Base-by-base conservation (phyloP, 495 filamentous ascomycete species). In the Cenococcum geophilum region DNA sequence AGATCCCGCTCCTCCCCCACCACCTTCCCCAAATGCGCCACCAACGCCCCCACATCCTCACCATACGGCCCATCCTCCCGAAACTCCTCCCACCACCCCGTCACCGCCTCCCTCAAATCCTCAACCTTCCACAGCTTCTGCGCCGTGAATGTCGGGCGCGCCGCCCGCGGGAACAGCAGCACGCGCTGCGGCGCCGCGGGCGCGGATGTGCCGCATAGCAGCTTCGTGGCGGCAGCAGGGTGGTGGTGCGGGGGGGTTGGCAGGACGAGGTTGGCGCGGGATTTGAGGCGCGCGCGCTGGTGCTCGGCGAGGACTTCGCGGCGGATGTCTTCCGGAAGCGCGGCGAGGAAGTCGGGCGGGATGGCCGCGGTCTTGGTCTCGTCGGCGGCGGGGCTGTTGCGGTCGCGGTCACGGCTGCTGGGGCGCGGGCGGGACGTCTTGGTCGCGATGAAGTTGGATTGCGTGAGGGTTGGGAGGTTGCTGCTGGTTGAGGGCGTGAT, bases 271-370 rank as follows among this genome's bases (percentile, higher is more conserved):
- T 73, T 59, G 74, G 76, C n/a, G n/a, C n/a, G n/a, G n/a, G n/a
- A 59, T 82, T 64, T 68, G 11, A 84, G 75, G 10, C 79, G 82
- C 0, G 78, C 74, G 16, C 83, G 83, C 11, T 79, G 78, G 59
- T 89, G 84, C 66, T 96, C 85, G 5, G 79, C 83, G 9, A 95
- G 71, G 14, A 96, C 79, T 75, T 96, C 91, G 21, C 72, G 73
- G 36, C 89, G 83, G 52, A 96, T 80, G 55, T 95, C 88, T 57
- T 88, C 85, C 0, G 91, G 91, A 0, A 96, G 76, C 21, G 89
- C 90, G 12, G 86, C 83, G 35, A 96, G 83, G 73, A 93, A 91
- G 5, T 83, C 83, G 0, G 79, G n/a, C n/a, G n/a, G n/a, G n/a
- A n/a, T n/a, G n/a, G n/a, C n/a, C n/a, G n/a, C n/a, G n/a, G n/a